phyloP scores from a whole-genome alignment of 176 grass and related monocot genomes.

The Chloris gayana region DNA sequence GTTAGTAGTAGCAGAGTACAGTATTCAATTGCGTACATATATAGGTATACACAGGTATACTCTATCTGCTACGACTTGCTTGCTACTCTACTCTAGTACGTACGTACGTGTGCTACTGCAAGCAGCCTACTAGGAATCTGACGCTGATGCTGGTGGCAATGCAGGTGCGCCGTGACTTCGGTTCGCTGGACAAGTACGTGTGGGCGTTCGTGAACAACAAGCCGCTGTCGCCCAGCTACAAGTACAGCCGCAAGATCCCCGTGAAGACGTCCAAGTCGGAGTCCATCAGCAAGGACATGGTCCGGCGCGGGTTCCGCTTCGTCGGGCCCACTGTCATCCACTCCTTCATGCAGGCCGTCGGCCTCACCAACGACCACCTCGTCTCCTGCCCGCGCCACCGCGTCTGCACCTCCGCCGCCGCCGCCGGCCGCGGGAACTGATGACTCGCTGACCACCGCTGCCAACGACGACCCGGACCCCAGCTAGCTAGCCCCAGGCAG shows the following conservation, averaged over 20 bases:
- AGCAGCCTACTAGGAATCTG: not conserved
- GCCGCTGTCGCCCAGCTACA: slow-evolving; percentile 76
- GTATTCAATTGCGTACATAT: not conserved
- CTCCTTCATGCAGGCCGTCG: slow-evolving; percentile 95
- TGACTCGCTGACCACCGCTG: slow-evolving; percentile 7
- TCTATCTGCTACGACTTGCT: not conserved
- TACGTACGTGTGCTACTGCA: not conserved
- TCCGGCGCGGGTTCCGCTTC: slow-evolving; percentile 84
- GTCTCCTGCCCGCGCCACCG: slow-evolving; percentile 91
- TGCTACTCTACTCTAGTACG: too few species aligned
- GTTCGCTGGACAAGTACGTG: slow-evolving; percentile 74
- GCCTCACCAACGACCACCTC: slow-evolving; percentile 96
- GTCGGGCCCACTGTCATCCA: slow-evolving; percentile 92
- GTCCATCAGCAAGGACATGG: slow-evolving; percentile 98
- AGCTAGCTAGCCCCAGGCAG: not conserved
- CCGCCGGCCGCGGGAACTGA: slow-evolving; percentile 7
- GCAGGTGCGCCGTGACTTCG: slow-evolving; percentile 66
- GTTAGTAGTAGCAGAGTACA: not conserved
- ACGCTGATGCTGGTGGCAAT: not conserved
- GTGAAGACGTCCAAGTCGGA: slow-evolving; percentile 98
- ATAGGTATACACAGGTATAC: not conserved
- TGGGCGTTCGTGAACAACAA: slow-evolving; percentile 95
- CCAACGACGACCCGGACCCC: not conserved
- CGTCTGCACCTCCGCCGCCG: slow-evolving; percentile 36
- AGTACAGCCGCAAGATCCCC: slow-evolving; percentile 87